These are phyloP conservation scores for Entomortierella parvispora DNA, from an alignment of 192 early-diverging fungal genomes.

Conservation along the genomic window DNA sequence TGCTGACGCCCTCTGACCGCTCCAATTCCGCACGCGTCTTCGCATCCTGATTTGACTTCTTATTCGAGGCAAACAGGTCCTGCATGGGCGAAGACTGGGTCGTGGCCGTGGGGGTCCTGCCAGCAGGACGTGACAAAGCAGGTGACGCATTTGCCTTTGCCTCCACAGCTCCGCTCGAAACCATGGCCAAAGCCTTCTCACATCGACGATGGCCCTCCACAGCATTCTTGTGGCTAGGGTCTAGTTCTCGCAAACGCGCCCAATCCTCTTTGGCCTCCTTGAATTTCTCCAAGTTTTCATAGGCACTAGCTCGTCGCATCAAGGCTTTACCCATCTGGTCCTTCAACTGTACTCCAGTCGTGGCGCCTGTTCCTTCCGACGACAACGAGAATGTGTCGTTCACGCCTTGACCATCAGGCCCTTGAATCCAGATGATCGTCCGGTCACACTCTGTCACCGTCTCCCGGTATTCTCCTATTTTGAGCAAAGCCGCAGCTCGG, in stretches of 20 bases:
- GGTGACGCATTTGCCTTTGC: neutral
- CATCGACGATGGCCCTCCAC: constrained; percentile 60
- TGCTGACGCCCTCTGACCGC: constrained; percentile 64
- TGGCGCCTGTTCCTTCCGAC: constrained; percentile 3
- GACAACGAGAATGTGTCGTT: constrained; percentile 13
- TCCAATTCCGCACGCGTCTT: constrained; percentile 25
- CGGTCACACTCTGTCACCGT: constrained; percentile 76
- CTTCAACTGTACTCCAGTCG: constrained; percentile 41
- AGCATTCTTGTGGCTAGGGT: constrained; percentile 41
- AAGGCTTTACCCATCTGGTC: constrained; percentile 81
- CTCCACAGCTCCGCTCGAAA: constrained; percentile 7
- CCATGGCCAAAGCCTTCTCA: constrained; percentile 54
- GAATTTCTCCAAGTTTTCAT: constrained; percentile 87
- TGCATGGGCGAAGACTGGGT: constrained; percentile 39
- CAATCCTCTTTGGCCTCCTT: constrained; percentile 72
- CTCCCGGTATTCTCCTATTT: constrained; percentile 84
- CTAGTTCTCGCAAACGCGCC: constrained; percentile 53
- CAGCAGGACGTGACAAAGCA: constrained; percentile 2
- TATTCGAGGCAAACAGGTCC: constrained; percentile 33
- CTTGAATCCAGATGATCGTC: constrained; percentile 47
- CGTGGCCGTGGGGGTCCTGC: neutral
- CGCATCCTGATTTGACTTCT: constrained; percentile 17
- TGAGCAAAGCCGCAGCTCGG: constrained; percentile 81
- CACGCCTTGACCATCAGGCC: constrained; percentile 41
- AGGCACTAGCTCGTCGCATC: constrained; percentile 80